Percentiles rank a stretch among this genome's conserved stretches.
These are phyloP conservation scores for Fistulinella prunicolor DNA, from an alignment of 768 basidiomycete genomes.

Conservation along the genomic window DNA sequence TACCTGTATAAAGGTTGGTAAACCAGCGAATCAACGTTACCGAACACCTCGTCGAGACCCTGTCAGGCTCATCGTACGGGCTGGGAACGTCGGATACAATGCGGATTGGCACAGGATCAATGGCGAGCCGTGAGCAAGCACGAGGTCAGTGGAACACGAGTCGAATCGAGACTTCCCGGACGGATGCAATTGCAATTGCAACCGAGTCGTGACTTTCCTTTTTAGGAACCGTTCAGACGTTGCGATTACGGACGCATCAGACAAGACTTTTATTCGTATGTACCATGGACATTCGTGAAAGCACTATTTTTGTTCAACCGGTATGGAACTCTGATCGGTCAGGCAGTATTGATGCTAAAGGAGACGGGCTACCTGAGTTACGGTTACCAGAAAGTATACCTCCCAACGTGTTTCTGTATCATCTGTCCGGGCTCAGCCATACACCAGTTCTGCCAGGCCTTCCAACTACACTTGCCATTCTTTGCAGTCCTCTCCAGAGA, in stretches of 20 bases:
- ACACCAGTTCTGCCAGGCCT: constrained; percentile 15
- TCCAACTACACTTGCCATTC: not conserved
- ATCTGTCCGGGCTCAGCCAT: not conserved
- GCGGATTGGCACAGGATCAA: too few relatives aligned
- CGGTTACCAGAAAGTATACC: constrained; percentile 13
- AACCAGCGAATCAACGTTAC: not conserved
- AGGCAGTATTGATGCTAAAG: constrained; percentile 19
- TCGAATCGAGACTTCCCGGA: too few relatives aligned
- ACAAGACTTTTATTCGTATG: too few relatives aligned
- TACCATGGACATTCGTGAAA: constrained; percentile 12
- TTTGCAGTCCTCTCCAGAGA: constrained; percentile 17
- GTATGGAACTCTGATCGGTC: constrained; percentile 16
- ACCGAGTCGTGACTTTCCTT: too few relatives aligned
- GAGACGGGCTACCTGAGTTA: constrained; percentile 20
- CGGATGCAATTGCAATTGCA: too few relatives aligned
- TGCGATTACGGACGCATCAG: too few relatives aligned
- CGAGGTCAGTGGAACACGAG: too few relatives aligned
- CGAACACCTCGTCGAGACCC: too few relatives aligned
- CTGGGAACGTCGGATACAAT: too few relatives aligned
- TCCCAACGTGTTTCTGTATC: not conserved
- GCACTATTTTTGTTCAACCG: constrained; percentile 13
- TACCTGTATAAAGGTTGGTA: not conserved
- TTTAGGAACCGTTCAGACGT: too few relatives aligned
- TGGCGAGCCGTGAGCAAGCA: too few relatives aligned
- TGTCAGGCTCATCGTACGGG: too few relatives aligned